These are phyloP conservation scores for Sapria himalayana DNA, from an alignment of 345 rosid species.

Conservation along the genomic window DNA sequence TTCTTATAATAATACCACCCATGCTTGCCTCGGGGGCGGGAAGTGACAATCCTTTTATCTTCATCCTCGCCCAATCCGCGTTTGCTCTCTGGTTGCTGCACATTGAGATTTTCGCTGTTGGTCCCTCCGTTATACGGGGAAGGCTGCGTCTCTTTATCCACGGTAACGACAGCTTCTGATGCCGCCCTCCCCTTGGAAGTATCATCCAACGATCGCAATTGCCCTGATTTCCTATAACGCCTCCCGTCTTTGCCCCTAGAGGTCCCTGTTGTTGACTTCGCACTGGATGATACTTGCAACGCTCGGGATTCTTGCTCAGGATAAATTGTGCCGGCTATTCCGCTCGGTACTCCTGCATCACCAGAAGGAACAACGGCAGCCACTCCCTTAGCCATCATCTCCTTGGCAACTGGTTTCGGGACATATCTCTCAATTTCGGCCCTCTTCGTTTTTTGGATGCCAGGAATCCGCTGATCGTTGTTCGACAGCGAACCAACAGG, in stretches of 20 bases:
- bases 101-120: slow-evolving; percentile 15
- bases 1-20: slow-evolving; percentile 14
- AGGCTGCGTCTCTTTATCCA: no score
- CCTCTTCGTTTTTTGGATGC: slow-evolving; percentile 48
- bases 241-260: slow-evolving; percentile 33
- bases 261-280: slow-evolving; percentile 18
- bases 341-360: slow-evolving; percentile 14
- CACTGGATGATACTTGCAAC: slow-evolving; percentile 17
- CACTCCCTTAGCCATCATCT: slow-evolving; percentile 45
- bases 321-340: slow-evolving; percentile 12
- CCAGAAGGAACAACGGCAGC: slow-evolving; percentile 22
- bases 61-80: slow-evolving; percentile 25
- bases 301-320: slow-evolving; percentile 19
- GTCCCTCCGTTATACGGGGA: no score
- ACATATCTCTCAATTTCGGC: slow-evolving; percentile 81
- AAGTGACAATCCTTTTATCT: slow-evolving; percentile 17
- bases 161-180: no score
- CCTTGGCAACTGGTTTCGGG: slow-evolving; percentile 78
- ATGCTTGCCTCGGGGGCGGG: slow-evolving; percentile 19
- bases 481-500: slow-evolving; percentile 16
- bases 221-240: slow-evolving; percentile 29
- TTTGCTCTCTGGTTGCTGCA: slow-evolving; percentile 22
- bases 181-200: no score
- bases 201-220: no score
- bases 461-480: slow-evolving; percentile 33